Evolutionary conservation across 2,329 filamentous ascomycete species (phyloP), one percentile per base, ranked within the genome.

Genomic region (Pseudogymnoascus sp.): DNA sequence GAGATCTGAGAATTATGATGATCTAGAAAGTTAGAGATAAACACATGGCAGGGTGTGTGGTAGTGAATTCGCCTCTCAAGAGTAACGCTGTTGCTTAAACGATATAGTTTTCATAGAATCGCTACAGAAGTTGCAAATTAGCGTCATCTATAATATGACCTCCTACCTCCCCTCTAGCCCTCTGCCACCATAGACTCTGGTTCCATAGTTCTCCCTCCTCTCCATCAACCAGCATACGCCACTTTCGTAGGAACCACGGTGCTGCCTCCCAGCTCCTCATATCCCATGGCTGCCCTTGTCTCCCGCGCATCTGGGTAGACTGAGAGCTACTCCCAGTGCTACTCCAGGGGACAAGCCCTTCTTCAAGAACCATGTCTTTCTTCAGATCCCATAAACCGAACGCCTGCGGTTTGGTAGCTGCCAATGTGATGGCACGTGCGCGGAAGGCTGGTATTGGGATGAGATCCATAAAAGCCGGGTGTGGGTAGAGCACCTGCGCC

Each of bases 361-460:
- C 69, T 6, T 67, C 67, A 13, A 69, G 17, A 44, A 44, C 67
- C 42, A 77, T 71, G 67, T 77, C 76, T 47, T 68, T 67, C 63
- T 77, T 78, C 42, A 77, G 62, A 5, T 77, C 76, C 67, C 70
- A 68, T 1, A 72, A 65, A 63, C 74, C 68, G 60, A 76, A 74
- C 0, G 69, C 15, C 35, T 71, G 67, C 1, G 75, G 74, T 59
- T 69, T 66, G 0, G 70, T 69, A 13, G 72, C 71, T 13, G 69
- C 67, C 42, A 76, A 62, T 28, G 72, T 70, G 44, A 77, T 75
- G 2, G 71, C 73, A 5, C 73, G 68, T 3, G 71, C 70, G 2
- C 76, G 70, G 6, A 78, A 66, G 1, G 61, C 36, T 0, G 75
- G 75, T 7, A 77, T 66, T 0, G 76, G 75, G 5, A 77, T 67